A percentile compares a stretch with the other conserved stretches of the same genome.
Conservation (phyloP, 2,329 filamentous ascomycete genomes). For the Fusarium nematophilum region DNA sequence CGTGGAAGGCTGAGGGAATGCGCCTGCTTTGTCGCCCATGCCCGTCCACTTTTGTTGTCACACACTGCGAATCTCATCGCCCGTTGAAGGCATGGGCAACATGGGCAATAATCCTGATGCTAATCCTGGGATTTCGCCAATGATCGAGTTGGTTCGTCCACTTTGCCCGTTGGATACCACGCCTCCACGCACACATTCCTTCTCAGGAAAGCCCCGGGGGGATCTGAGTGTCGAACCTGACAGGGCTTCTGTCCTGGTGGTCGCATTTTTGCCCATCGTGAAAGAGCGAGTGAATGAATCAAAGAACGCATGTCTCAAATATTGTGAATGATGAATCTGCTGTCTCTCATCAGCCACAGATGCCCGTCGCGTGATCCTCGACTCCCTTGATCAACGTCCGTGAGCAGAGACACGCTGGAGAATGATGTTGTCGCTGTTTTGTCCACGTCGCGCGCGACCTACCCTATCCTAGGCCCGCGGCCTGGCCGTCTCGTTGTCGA, state of each 20-base stretch:
- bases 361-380: conserved; percentile 14
- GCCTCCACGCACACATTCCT: conserved; percentile 13
- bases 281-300: neutral
- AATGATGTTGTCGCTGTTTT: conserved; percentile 5
- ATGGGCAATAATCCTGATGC: neutral
- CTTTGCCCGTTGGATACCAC: conserved; percentile 19
- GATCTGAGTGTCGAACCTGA: conserved; percentile 10
- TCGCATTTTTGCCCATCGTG: neutral
- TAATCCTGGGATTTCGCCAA: neutral
- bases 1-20: conserved; percentile 23
- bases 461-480: conserved; percentile 32
- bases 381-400: neutral
- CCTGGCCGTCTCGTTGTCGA: neutral
- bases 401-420: neutral
- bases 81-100: conserved; percentile 35
- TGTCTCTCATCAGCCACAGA: conserved; percentile 24
- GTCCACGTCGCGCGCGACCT: conserved; percentile 15
- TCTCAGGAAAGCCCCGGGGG: neutral
- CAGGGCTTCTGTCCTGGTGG: neutral
- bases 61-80: conserved; percentile 36
- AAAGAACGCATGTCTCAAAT: neutral
- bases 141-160: conserved; percentile 4
- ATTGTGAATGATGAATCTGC: neutral
- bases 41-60: conserved; percentile 27
- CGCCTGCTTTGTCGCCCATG: conserved; percentile 23